phyloP scores from a whole-genome alignment of 106 monocot species.

The Xerophyta viscosa region DNA sequence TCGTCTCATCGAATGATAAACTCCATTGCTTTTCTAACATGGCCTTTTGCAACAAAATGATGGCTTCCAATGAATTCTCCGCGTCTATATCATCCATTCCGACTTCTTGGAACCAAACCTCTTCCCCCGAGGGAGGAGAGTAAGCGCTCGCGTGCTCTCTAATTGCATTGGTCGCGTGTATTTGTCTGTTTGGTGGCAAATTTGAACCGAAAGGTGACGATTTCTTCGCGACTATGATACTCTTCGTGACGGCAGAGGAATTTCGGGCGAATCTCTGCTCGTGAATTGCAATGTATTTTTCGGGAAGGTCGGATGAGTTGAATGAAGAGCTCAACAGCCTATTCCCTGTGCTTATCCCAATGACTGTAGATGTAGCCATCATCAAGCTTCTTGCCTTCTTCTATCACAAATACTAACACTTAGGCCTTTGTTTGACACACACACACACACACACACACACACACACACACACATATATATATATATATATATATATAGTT shows the following conservation, averaged over 20 bases:
- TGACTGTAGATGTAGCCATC: slow-evolving; percentile 74
- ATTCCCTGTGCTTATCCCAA: slow-evolving; percentile 71
- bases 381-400: slow-evolving; percentile 9
- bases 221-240: slow-evolving; percentile 32
- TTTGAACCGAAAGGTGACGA: slow-evolving; percentile 36
- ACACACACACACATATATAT: no score
- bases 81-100: slow-evolving; percentile 22
- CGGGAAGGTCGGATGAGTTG: slow-evolving; percentile 59
- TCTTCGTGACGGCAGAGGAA: slow-evolving; percentile 19
- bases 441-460: no score
- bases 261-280: slow-evolving; percentile 35
- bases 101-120: slow-evolving; percentile 17
- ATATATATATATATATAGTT: no score
- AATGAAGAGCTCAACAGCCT: slow-evolving; percentile 67
- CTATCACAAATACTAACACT: no score
- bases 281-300: slow-evolving; percentile 30
- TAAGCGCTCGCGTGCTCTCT: slow-evolving; percentile 36
- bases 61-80: slow-evolving; percentile 71
- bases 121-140: slow-evolving; percentile 17
- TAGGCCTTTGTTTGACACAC: no score
- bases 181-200: slow-evolving; percentile 31
- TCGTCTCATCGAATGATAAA: slow-evolving; percentile 42
- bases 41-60: slow-evolving; percentile 81
- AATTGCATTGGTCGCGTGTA: slow-evolving; percentile 36
- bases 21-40: slow-evolving; percentile 98